Evolutionary conservation across 306 rosid genomes (phyloP).

Genomic region (Astragalus membranaceus): DNA sequence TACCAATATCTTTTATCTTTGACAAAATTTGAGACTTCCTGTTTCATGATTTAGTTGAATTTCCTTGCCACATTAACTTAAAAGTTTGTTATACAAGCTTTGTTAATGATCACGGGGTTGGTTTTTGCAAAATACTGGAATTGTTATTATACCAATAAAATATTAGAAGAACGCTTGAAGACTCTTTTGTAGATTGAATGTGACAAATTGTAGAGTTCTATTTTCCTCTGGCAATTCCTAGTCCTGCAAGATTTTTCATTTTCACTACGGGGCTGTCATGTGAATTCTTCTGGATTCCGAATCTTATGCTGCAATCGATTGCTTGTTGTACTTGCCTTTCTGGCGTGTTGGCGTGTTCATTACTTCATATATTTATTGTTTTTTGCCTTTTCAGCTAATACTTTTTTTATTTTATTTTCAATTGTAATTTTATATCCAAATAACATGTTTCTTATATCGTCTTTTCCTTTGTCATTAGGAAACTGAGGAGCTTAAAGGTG

Average conservation of each 20-base stretch:
- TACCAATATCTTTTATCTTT: not conserved
- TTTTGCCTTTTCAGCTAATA: not conserved
- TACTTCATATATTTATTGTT: not conserved
- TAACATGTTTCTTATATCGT: not conserved
- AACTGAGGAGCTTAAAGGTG: conserved; percentile 81
- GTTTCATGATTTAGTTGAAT: not conserved
- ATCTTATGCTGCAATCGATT: not conserved
- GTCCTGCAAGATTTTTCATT: not conserved
- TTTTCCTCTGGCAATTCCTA: not conserved
- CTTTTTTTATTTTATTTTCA: not conserved
- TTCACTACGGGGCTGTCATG: not conserved
- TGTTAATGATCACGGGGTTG: not conserved
- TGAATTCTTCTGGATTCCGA: not conserved
- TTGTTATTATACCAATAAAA: not conserved
- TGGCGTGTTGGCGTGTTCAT: not conserved
- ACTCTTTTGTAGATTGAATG: not conserved
- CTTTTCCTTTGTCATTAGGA: conserved; percentile 52
- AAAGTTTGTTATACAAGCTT: not conserved
- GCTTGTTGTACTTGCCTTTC: not conserved
- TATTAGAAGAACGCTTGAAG: not conserved
- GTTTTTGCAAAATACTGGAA: not conserved
- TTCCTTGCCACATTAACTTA: not conserved
- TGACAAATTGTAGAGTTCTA: not conserved
- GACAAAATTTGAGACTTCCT: not conserved
- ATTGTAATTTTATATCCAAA: not conserved